Conservation (phyloP, 306 rosid species). For the Bauhinia variegata region DNA sequence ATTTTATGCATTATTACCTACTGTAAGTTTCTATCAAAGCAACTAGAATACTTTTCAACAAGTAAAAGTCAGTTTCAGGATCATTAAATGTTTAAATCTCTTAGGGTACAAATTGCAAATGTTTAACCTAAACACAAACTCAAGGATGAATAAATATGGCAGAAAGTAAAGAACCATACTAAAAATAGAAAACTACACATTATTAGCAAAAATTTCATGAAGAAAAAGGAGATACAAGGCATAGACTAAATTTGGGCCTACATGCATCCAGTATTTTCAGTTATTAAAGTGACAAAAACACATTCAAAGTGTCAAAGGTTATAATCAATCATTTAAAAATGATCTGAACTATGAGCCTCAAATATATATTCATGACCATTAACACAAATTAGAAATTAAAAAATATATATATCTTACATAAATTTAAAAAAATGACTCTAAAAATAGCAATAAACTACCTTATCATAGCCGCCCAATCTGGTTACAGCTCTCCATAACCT, state of each 20-base stretch:
- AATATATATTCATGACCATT: conserved; percentile 16
- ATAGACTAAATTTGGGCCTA: conserved; percentile 11
- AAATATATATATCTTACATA: conserved; percentile 1
- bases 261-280: too few relatives aligned
- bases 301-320: background rate
- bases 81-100: background rate
- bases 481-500: conserved; percentile 97
- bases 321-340: conserved; percentile 24
- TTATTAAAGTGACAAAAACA: conserved; percentile 12
- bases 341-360: conserved; percentile 14
- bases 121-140: background rate
- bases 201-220: too few relatives aligned
- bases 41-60: background rate
- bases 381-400: conserved; percentile 1
- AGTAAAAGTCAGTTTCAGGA: conserved; percentile 26
- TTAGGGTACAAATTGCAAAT: background rate
- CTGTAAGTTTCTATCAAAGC: background rate
- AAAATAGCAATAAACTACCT: conserved; percentile 54
- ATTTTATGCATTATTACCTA: conserved; percentile 13
- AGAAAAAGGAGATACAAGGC: background rate
- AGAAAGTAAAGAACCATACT: too few relatives aligned
- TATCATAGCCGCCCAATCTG: conserved; percentile 97
- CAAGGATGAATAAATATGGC: background rate
- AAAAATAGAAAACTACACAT: too few relatives aligned
- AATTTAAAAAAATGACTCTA: conserved; percentile 12